A percentile compares a stretch with the other conserved stretches of the same genome.
phyloP scores from a whole-genome alignment of 1,139 yeast species.

The Pichia sp. region DNA sequence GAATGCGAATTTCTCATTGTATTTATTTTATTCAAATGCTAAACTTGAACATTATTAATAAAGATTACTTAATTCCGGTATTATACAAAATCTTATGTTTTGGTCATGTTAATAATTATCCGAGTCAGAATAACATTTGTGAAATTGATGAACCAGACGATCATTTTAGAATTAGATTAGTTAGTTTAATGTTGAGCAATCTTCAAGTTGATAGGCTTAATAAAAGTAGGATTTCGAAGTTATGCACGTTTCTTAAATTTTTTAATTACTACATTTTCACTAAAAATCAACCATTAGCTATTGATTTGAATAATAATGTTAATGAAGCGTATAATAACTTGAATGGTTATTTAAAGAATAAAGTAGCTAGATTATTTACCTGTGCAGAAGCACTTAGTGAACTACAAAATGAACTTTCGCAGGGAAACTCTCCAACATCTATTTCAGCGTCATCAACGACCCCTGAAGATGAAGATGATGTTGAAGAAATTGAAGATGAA shows the following conservation, averaged over 20 bases:
- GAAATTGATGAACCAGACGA: conserved; percentile 58
- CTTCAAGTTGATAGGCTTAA: neutral
- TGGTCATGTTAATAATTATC: conserved; percentile 64
- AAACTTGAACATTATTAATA: conserved; percentile 43
- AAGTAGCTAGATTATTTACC: conserved; percentile 35
- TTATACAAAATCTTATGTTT: conserved; percentile 55
- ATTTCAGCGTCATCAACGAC: neutral
- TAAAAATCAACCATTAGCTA: conserved; percentile 59
- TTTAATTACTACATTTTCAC: conserved; percentile 72
- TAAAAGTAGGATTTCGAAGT: neutral
- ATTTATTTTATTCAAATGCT: conserved; percentile 55
- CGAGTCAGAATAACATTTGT: conserved; percentile 40
- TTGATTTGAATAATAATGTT: conserved; percentile 55
- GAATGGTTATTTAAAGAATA: conserved; percentile 14
- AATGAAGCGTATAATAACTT: conserved; percentile 36
- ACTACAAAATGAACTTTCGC: conserved; percentile 26
- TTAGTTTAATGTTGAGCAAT: conserved; percentile 28
- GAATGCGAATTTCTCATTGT: conserved; percentile 57
- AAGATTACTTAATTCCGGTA: conserved; percentile 45
- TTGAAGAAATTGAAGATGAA: conserved; percentile 7
- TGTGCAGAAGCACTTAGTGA: conserved; percentile 38
- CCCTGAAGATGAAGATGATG: conserved; percentile 2
- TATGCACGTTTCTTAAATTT: conserved; percentile 41
- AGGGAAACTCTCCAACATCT: conserved; percentile 15
- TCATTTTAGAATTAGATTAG: conserved; percentile 64